Evolutionary conservation across 805 yeast genomes (phyloP), one percentile per base, ranked within the genome.

Genomic region (Teunomyces tritomae): DNA sequence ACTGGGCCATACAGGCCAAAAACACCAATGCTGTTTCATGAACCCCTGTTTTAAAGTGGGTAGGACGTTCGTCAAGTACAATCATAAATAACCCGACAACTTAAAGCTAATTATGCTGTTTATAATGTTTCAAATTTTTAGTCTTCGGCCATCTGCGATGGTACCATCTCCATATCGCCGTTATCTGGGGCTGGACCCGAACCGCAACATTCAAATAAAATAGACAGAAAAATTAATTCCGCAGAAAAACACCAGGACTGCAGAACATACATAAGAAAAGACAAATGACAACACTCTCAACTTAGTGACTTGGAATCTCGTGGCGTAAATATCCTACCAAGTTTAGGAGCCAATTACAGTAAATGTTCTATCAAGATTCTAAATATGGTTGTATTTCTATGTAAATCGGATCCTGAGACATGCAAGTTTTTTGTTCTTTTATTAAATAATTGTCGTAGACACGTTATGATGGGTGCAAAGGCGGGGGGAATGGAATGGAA

Each of bases 1-100:
- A 62, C 58, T 70, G 74, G 4, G 70, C 73, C 58, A 65, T 49
- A 43, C 62, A 59, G 11, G 63, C 54, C 7, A 58, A 34, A 6
- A 55, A 46, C 11, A 64, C 59, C n/a, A 63, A 44, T 11, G 52
- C 45, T 5, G 57, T 35, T 49, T 67, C 71, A 49, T 66, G 70
- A 39, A 52, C 43, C 2, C 43, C 36, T 4, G 65, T 53, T 33
- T 49, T 57, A 42, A 62, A 61, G 39, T 45, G 49, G 7, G 44
- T 16, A 16, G 61, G 61, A 29, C 60, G 51, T 26, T 37, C 40
- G 3, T 37, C 40, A 24, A 37, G 40, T 2, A 37, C 29, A 37
- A 37, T 37, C 40, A 34, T 29, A 14, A 7, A 17, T 28, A 24
- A n/a, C 28, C 39, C 10, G 13, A 35, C 4, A 37, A n/a, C 26